Evolutionary conservation across 495 filamentous ascomycete genomes (phyloP), one percentile per base, ranked within the genome.

Genomic region (Sporormia fimetaria): DNA sequence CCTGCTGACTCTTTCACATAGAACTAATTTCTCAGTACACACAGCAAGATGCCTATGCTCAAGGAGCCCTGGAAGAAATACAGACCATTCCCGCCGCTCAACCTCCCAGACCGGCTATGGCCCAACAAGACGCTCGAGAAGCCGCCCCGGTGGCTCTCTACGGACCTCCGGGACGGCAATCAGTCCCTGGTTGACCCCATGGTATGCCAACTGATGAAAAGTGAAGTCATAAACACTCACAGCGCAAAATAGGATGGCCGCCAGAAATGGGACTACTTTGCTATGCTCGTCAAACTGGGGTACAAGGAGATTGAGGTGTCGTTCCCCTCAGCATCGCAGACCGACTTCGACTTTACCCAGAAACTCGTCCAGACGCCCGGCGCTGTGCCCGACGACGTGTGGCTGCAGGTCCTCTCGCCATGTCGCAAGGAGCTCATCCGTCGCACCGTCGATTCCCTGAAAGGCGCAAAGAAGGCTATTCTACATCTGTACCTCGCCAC

Each of bases 291-390:
- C 48, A 76, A 83, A 48, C 78, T 95, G 33, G 90, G 90, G 46
- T 96, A 95, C 69, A 96, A 95, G 63, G 90, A 98, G 63, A 94
- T 98, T 51, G 90, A 98, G 61, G 80, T 95, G 8, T 93, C 87
- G 1, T 96, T 94, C 64, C 90, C 90, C 23, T 92, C 87, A 4
- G 83, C 88, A 14, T 92, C 84, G 20, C 79, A 93, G 62, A 92
- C 78, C 52, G 90, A 96, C 58, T 95, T 86, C 67, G 86, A 94
- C 63, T 96, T 95, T 61, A 95, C 87, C 21, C 76, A 83, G 35
- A 76, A 80, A 44, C 67, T 96, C 27, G 76, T 98, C 37, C 79
- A 90, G 52, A 92, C 87, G 8, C 83, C 87, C 4, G 87, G 83
- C 21, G 71, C 75, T 4, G 76, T 87, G 7, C 90, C 90, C 23